These are phyloP conservation scores for Hyaloscypha bicolor DNA, from an alignment of 495 filamentous ascomycete genomes.

Conservation along the genomic window DNA sequence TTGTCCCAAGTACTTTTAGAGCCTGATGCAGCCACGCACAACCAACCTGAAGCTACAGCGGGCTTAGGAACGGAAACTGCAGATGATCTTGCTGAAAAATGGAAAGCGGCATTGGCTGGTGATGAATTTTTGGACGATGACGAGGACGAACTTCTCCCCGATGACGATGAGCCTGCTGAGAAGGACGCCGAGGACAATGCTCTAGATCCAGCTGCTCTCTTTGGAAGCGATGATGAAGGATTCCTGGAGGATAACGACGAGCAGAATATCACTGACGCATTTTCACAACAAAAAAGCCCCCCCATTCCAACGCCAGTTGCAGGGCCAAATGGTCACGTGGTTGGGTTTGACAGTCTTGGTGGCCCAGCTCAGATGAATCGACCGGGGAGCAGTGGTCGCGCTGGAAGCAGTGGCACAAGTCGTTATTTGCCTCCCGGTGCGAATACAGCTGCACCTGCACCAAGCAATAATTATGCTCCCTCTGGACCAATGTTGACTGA, in stretches of 20 bases:
- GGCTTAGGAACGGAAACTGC: constrained; percentile 39
- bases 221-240: constrained; percentile 70
- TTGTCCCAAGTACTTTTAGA: constrained; percentile 30
- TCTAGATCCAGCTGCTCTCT: constrained; percentile 30
- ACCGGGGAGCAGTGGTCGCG: constrained; percentile 21
- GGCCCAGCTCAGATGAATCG: constrained; percentile 6
- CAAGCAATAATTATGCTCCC: constrained; percentile 27
- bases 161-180: constrained; percentile 70
- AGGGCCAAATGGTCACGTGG: constrained; percentile 33
- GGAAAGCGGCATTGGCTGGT: constrained; percentile 78
- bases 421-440: constrained; percentile 32
- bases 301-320: constrained; percentile 9
- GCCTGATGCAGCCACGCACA: constrained; percentile 24
- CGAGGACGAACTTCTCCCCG: constrained; percentile 41
- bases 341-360: constrained; percentile 33
- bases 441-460: neutral
- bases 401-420: constrained; percentile 21
- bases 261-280: constrained; percentile 22
- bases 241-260: constrained; percentile 64
- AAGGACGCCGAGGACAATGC: constrained; percentile 51
- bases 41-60: constrained; percentile 33
- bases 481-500: constrained; percentile 30
- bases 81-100: constrained; percentile 74
- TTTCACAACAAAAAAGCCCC: constrained; percentile 16
- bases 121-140: constrained; percentile 77